Evolutionary conservation across 2,329 filamentous ascomycete genomes (phyloP), one percentile per base, ranked within the genome.

Genomic region (Cladophialophora exuberans): DNA sequence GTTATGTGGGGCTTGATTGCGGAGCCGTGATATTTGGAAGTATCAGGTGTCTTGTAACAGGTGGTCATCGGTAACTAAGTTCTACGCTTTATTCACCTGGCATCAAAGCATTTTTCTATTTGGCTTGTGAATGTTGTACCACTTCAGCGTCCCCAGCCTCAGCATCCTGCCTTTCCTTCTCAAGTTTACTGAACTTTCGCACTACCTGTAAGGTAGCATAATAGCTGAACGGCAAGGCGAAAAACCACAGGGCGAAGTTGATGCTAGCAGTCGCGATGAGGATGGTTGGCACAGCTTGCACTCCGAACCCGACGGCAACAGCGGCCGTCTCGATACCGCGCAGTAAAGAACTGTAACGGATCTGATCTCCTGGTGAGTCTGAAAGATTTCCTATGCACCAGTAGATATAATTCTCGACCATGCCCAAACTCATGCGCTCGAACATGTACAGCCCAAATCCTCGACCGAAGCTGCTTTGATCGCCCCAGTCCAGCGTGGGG

Each of bases 321-420:
- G 67, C 72, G 0, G 73, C 73, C 2, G 73, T 76, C 61, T 76
- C 72, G 35, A 75, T 72, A 0, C 72, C 73, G 25, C 73, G 63
- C 26, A 76, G 64, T 33, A 77, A 60, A n/a, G 73, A 74, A 48
- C 72, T 76, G 56, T 76, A 77, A 39, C 75, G 65, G 52, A 76
- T 75, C 60, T 76, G 72, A 43, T 76, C 73, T 1, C 71, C 73
- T 0, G 72, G 73, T 1, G 72, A 76, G 51, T 76, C 73, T 0
- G 74, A 74, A 3, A 77, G 60, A 52, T 76, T 76, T 2, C 73
- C 66, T 51, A 77, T 77, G 46, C 72, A 76, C 75, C 74, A 77
- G 61, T 77, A 77, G 23, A 76, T 73, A 56, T 73, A 76, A 52
- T 76, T 76, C 45, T 77, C 71, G 2, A 75, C 70, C 64, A 76